Evolutionary conservation across 208 protist species (phyloP), one percentile per base, ranked within the genome.

Genomic region (Trypanosoma mega): DNA sequence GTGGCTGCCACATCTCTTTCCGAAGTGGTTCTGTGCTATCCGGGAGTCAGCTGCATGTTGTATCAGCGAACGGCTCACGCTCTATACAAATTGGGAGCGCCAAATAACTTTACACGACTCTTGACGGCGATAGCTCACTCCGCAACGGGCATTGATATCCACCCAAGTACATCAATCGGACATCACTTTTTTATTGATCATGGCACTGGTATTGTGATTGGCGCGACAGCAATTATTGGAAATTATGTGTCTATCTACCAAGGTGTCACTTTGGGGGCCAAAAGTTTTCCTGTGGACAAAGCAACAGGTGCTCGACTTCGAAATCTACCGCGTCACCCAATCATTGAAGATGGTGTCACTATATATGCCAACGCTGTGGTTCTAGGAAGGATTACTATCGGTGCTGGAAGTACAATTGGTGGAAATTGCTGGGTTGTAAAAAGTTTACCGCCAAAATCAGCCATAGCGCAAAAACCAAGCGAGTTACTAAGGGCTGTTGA

Each of bases 111-210:
- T 29, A 92, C 85, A 0, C 80, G 85, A 30, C 76, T 87, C 74
- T 63, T 92, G 37, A 92, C 85, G 1, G 78, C 83, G 36, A 81
- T 85, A 34, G 84, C 84, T 23, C 84, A 91, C 55, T 58, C 74
- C 3, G 21, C 57, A 20, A 91, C 84, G 7, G 84, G 78, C 6
- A 86, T 97, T 46, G 91, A 97, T 51, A 97, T 97, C 45, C 91
- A 97, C 72, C 91, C 91, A 6, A 53, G 57, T 44, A 89, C 89
- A 6, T 46, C 68, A 3, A 87, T 97, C 39, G 88, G 88, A 5
- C 75, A 87, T 50, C 82, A 89, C 69, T 90, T 94, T 48, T 92
- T 92, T 63, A 92, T 97, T 63, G 91, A 97, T 66, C 91, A 97
- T 79, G 91, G 87, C 36, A 91, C 78, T 12, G 91, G 91, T 34